Percentiles rank a stretch among this genome's conserved stretches.
These are phyloP conservation scores for Cyberlindnera euphorbiiphila DNA, from an alignment of 805 yeast genomes.

Conservation along the genomic window DNA sequence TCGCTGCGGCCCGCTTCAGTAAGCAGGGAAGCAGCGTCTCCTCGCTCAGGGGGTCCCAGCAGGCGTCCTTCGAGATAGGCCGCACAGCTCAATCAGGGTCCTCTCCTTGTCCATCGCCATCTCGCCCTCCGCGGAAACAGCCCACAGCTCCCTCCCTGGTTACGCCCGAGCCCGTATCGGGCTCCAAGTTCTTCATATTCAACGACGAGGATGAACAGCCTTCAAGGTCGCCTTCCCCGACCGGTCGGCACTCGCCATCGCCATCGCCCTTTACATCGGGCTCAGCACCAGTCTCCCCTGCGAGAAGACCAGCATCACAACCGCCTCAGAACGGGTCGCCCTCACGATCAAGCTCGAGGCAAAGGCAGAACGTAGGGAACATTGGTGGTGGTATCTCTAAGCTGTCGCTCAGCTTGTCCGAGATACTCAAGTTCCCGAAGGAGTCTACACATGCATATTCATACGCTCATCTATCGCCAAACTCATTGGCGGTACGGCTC, in stretches of 20 bases:
- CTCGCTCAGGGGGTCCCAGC: too few relatives aligned
- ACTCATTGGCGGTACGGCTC: conserved; percentile 70
- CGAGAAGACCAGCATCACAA: conserved; percentile 8
- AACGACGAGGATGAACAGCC: conserved; percentile 22
- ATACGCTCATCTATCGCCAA: conserved; percentile 77
- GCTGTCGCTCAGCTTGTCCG: conserved; percentile 31
- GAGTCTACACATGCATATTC: conserved; percentile 84
- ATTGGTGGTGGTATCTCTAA: conserved; percentile 28
- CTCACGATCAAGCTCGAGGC: conserved; percentile 13
- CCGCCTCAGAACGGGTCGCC: conserved; percentile 6
- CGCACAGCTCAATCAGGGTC: too few relatives aligned
- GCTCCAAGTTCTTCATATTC: conserved; percentile 18
- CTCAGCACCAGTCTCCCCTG: too few relatives aligned
- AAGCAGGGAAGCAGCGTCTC: too few relatives aligned
- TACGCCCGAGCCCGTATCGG: conserved; percentile 7
- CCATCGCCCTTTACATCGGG: too few relatives aligned
- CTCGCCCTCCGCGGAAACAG: conserved; percentile 2
- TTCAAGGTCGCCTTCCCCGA: background rate
- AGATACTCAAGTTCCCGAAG: conserved; percentile 62
- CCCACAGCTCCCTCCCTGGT: conserved; percentile 6
- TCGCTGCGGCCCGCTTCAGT: too few relatives aligned
- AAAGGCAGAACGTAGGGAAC: conserved; percentile 5
- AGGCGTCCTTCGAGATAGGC: too few relatives aligned
- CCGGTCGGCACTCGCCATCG: too few relatives aligned
- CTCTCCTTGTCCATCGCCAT: too few relatives aligned